Evolutionary conservation across 2,329 filamentous ascomycete genomes (phyloP).

Genomic region (Pleoardoris graminearum): DNA sequence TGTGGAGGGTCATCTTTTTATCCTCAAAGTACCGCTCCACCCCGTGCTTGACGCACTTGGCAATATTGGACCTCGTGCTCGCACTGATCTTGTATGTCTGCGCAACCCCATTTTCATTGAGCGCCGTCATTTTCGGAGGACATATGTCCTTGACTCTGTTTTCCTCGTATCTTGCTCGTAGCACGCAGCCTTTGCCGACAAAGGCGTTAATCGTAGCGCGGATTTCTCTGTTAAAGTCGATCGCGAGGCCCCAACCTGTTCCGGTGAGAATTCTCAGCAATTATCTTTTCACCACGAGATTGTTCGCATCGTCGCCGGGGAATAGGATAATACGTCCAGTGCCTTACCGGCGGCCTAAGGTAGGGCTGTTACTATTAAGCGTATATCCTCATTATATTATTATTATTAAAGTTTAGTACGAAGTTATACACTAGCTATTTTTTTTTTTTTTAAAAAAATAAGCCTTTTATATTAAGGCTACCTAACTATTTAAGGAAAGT

Average conservation of each 20-base stretch:
- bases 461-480: no score
- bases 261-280: background rate
- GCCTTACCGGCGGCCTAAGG: no score
- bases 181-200: background rate
- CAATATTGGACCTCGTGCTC: background rate
- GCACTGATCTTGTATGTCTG: background rate
- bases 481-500: no score
- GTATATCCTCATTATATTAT: no score
- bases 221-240: background rate
- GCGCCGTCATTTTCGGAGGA: background rate
- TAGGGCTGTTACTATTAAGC: no score
- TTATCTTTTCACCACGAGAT: background rate
- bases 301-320: background rate
- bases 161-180: background rate
- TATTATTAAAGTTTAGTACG: no score
- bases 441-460: no score
- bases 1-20: background rate
- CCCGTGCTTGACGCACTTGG: background rate
- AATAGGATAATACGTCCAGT: background rate
- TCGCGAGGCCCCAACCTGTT: background rate
- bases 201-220: slow-evolving; percentile 1
- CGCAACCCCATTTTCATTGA: background rate
- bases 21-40: background rate
- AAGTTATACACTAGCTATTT: no score
- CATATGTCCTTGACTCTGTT: background rate